phyloP scores from a whole-genome alignment of 2,329 filamentous ascomycete species.

The Grosmannia clavigera region DNA sequence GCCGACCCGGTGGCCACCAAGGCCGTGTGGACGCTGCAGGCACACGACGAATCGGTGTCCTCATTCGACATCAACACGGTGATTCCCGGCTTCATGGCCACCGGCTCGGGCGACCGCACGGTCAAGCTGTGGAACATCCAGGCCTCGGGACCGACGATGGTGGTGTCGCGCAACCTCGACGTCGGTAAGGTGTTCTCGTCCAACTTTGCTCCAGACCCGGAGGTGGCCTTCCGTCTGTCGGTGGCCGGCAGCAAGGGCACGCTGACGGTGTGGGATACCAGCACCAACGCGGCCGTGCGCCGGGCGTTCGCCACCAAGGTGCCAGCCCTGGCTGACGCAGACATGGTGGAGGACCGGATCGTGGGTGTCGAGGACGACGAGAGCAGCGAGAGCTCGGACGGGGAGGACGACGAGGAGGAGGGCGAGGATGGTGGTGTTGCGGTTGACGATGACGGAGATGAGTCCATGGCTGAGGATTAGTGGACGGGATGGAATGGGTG shows the following conservation, averaged over 20 bases:
- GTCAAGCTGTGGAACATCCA: slow-evolving; percentile 96
- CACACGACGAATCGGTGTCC: slow-evolving; percentile 84
- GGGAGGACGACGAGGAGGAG: slow-evolving; percentile 28
- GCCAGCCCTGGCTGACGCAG: slow-evolving; percentile 41
- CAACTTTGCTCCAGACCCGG: slow-evolving; percentile 75
- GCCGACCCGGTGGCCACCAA: slow-evolving; percentile 63
- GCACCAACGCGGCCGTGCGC: slow-evolving; percentile 80
- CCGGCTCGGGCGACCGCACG: slow-evolving; percentile 84
- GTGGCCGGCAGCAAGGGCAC: slow-evolving; percentile 90
- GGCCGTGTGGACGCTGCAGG: slow-evolving; percentile 87
- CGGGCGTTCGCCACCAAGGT: slow-evolving; percentile 69
- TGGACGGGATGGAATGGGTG: too few relatives aligned
- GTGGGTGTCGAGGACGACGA: slow-evolving; percentile 54
- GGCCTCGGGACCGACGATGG: slow-evolving; percentile 70
- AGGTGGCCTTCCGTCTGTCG: slow-evolving; percentile 83
- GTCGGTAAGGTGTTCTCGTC: slow-evolving; percentile 92
- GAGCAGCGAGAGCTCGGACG: slow-evolving; percentile 32
- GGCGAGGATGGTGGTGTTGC: slow-evolving; percentile 15
- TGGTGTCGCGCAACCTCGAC: slow-evolving; percentile 81
- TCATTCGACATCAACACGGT: slow-evolving; percentile 84
- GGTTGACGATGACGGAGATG: slow-evolving; percentile 25
- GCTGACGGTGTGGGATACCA: slow-evolving; percentile 91
- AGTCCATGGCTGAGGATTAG: slow-evolving; percentile 45
- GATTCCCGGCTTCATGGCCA: slow-evolving; percentile 87
- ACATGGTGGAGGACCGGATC: slow-evolving; percentile 60